Evolutionary conservation across 2,329 filamentous ascomycete species (phyloP), one percentile per base, ranked within the genome.

Genomic region (Aspergillus flavus): DNA sequence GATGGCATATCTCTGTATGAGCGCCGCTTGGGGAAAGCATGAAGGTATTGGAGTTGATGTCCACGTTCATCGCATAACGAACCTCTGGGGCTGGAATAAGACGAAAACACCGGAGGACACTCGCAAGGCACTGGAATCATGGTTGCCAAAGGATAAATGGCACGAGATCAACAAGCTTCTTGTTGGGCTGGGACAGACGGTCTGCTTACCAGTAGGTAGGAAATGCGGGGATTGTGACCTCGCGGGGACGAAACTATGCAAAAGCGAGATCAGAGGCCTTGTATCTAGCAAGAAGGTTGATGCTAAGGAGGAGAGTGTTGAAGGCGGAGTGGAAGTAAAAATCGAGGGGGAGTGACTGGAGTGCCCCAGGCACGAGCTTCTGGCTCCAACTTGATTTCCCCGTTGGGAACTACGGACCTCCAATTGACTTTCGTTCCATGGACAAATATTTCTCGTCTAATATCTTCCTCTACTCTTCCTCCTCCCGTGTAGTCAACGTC

Each of bases 41-140:
- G 84, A 89, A 68, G 94, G 94, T 9, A 96, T 97, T 67, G 94
- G 94, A 30, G 94, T 97, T 56, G 94, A 97, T 76, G 93, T 97
- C 6, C 94, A 97, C 78, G 94, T 97, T 4, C 94, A 97, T 79
- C 90, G 94, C 61, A 96, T 97, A 78, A 94, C 93, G 58, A 97
- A 97, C 79, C 82, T 96, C 32, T 97, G 93, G 93, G 91, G 92
- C 4, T 97, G 94, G 94, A 87, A 96, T 76, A 87, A 87, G 76
- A 94, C 91, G 2, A 89, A 87, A 71, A 90, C 83, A 14, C 94
- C 94, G 0, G 94, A 97, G 80, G 91, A 92, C 75, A 96, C 94
- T 34, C 84, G 94, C 50, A 80, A 84, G 59, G 87, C 88, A 39
- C 82, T 97, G 63, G 87, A 97, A 80, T 84, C 84, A 19, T 97